Evolutionary conservation across 2,329 filamentous ascomycete genomes (phyloP).

Genomic region (Orbilia quercus): DNA sequence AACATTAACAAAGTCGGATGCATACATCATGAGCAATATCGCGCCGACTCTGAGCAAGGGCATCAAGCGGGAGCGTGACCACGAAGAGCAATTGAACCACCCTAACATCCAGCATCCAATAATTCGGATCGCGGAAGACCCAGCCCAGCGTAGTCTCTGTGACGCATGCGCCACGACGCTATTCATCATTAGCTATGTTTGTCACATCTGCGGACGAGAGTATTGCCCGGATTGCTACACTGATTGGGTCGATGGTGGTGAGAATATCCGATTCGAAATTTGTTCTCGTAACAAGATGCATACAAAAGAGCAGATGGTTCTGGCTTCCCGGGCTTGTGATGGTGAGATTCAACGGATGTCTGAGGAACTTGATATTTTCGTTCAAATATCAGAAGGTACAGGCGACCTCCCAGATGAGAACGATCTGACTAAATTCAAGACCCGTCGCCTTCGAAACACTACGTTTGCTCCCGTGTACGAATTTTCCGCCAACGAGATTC

Average conservation of each 20-base stretch:
- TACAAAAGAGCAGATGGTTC: constrained; percentile 54
- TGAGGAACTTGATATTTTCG: constrained; percentile 43
- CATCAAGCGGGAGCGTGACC: constrained; percentile 34
- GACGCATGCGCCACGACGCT: constrained; percentile 59
- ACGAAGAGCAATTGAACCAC: constrained; percentile 31
- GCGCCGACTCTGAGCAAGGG: constrained; percentile 20
- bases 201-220: constrained; percentile 60
- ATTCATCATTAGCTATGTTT: constrained; percentile 59
- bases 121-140: constrained; percentile 49
- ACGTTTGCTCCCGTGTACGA: constrained; percentile 58
- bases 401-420: not conserved
- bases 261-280: constrained; percentile 38
- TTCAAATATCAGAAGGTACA: not conserved
- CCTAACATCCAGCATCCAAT: constrained; percentile 19
- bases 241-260: constrained; percentile 56
- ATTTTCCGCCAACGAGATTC: constrained; percentile 41
- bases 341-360: constrained; percentile 56
- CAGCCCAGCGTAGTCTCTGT: constrained; percentile 56
- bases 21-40: constrained; percentile 46
- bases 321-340: constrained; percentile 57
- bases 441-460: constrained; percentile 12
- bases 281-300: constrained; percentile 58
- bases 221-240: constrained; percentile 60
- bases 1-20: constrained; percentile 2
- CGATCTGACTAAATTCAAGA: constrained; percentile 30